Evolutionary conservation across 1,139 yeast genomes (phyloP).

Genomic region (Nakaseomyces glabratus): DNA sequence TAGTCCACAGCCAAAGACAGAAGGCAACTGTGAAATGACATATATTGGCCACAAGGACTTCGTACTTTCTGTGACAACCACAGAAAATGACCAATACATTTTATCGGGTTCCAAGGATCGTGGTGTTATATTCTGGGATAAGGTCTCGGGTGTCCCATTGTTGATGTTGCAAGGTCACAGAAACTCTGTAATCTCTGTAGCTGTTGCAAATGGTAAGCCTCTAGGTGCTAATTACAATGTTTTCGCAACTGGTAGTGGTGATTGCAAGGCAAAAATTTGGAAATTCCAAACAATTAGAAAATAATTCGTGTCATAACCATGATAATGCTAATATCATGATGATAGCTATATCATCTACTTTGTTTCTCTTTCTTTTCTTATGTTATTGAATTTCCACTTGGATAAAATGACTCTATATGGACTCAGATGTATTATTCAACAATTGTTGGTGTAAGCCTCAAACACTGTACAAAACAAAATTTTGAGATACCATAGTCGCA

Average conservation of each 20-base stretch:
- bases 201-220: constrained; percentile 71
- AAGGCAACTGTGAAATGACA: constrained; percentile 77
- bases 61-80: constrained; percentile 86
- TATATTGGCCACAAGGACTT: constrained; percentile 95
- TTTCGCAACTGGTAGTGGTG: constrained; percentile 97
- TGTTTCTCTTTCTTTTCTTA: too few species aligned
- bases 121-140: constrained; percentile 97
- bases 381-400: too few species aligned
- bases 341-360: too few species aligned
- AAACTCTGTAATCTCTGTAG: constrained; percentile 90
- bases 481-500: too few species aligned
- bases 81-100: constrained; percentile 88
- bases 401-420: too few species aligned
- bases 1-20: constrained; percentile 24
- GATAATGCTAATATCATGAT: too few species aligned
- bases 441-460: too few species aligned
- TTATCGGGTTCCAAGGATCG: constrained; percentile 95
- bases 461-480: too few species aligned
- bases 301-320: too few species aligned
- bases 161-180: constrained; percentile 96
- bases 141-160: constrained; percentile 82
- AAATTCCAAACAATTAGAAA: constrained; percentile 28
- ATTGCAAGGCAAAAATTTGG: constrained; percentile 97
- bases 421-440: too few species aligned
- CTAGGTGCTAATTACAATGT: constrained; percentile 49